These are phyloP conservation scores for Ceratocystis cubensis DNA, from an alignment of 2,329 filamentous ascomycete genomes.

Conservation along the genomic window DNA sequence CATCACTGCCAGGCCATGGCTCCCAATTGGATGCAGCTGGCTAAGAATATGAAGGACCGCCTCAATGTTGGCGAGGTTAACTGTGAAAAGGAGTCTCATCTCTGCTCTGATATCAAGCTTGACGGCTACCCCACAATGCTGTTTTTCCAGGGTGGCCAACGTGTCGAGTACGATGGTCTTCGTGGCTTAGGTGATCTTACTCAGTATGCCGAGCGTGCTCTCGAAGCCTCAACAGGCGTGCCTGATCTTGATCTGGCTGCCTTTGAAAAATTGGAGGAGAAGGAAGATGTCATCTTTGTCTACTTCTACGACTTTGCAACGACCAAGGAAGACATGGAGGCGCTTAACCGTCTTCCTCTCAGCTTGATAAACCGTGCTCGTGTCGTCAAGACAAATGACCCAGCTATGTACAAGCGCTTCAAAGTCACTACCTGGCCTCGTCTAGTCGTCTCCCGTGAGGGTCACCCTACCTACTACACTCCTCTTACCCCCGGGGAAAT, in stretches of 20 bases:
- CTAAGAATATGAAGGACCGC: conserved; percentile 77
- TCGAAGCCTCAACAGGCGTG: conserved; percentile 64
- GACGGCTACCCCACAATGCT: conserved; percentile 76
- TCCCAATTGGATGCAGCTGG: conserved; percentile 78
- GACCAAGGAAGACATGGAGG: conserved; percentile 79
- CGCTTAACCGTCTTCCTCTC: conserved; percentile 73
- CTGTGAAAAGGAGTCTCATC: conserved; percentile 68
- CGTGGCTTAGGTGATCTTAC: conserved; percentile 85
- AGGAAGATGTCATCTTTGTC: conserved; percentile 88
- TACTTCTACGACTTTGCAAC: conserved; percentile 98
- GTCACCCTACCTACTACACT: conserved; percentile 79
- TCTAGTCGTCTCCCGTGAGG: conserved; percentile 76
- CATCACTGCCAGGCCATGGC: conserved; percentile 88
- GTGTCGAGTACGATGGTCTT: conserved; percentile 84
- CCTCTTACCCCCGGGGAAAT: conserved; percentile 81
- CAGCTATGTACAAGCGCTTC: conserved; percentile 63
- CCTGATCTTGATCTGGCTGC: conserved; percentile 63
- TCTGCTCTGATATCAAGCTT: conserved; percentile 86
- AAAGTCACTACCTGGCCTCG: conserved; percentile 97
- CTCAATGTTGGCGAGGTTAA: conserved; percentile 95
- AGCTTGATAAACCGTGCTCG: conserved; percentile 84
- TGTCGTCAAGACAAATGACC: conserved; percentile 80
- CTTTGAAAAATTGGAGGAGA: conserved; percentile 76
- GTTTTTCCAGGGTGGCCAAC: conserved; percentile 85
- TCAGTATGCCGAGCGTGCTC: conserved; percentile 72